Percentiles rank a stretch among this genome's conserved stretches.
Conservation (phyloP, 495 filamentous ascomycete species). For the Neurospora discreta region DNA sequence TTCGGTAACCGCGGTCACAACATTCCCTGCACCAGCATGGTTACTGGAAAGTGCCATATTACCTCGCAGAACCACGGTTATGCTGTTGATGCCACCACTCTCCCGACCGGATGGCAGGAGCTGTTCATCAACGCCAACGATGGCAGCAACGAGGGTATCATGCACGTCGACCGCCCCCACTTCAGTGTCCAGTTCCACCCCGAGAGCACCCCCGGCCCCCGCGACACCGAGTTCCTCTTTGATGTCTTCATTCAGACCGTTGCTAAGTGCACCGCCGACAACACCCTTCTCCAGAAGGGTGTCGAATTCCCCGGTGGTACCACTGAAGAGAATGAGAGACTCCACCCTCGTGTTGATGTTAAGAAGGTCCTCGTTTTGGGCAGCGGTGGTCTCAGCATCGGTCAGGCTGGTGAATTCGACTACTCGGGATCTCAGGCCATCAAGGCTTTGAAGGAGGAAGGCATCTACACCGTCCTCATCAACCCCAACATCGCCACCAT, state of each 20-base stretch:
- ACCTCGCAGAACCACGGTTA: slow-evolving; percentile 98
- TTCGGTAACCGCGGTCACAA: slow-evolving; percentile 98
- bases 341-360: slow-evolving; percentile 66
- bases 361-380: slow-evolving; percentile 94
- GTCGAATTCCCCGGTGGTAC: slow-evolving; percentile 81
- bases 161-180: slow-evolving; percentile 72
- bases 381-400: slow-evolving; percentile 88
- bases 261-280: slow-evolving; percentile 47
- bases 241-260: slow-evolving; percentile 91
- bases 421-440: slow-evolving; percentile 94
- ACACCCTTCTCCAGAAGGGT: slow-evolving; percentile 50
- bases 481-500: slow-evolving; percentile 99
- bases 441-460: slow-evolving; percentile 93
- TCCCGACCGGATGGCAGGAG: slow-evolving; percentile 76
- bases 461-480: slow-evolving; percentile 87
- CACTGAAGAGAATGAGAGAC: slow-evolving; percentile 59
- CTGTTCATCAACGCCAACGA: slow-evolving; percentile 97
- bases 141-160: slow-evolving; percentile 93
- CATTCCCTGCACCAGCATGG: slow-evolving; percentile 90
- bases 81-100: slow-evolving; percentile 68
- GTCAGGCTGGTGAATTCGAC: slow-evolving; percentile 95
- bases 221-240: slow-evolving; percentile 95
- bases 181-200: slow-evolving; percentile 99
- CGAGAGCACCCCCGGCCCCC: slow-evolving; percentile 87
- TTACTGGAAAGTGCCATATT: slow-evolving; percentile 93